Evolutionary conservation across 176 grass and related monocot species (phyloP), one percentile per base, ranked within the genome.

Genomic region (Thalia dealbata): DNA sequence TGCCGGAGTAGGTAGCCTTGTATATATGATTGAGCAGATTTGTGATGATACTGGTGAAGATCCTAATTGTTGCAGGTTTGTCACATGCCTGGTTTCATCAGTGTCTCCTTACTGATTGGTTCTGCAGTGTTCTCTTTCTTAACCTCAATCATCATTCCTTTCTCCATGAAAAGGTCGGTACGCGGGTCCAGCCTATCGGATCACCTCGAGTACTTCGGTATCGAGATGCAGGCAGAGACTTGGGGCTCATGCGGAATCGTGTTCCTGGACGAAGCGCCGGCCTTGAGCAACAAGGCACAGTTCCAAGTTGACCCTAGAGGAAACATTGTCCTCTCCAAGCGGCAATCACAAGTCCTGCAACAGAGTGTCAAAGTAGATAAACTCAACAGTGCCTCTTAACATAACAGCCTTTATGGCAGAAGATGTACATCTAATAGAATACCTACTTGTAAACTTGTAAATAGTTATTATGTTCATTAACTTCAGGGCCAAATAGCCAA

Each of bases 231-330:
- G 79, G 86, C 92, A 7, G 88, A 96, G 0, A 84, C 86, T 73
- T 96, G 89, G 86, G 86, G 89, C 89, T 85, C 89, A 43, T 92
- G 92, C 26, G 87, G 84, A 75, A 96, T 96, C 67, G 84, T 96
- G 65, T 81, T 72, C 66, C 80, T 52, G 0, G 32, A 81, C 1
- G 21, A 48, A 13, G 84, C 91, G 52, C 77, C 64, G n/a, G n/a
- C n/a, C 55, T 78, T 46, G 0, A 28, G 80, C 62, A 82, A 70
- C 1, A 35, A 78, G 27, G 51, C n/a, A 61, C 78, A 55, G 43
- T 79, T 85, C 69, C 74, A 18, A 52, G 72, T 70, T 42, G 86
- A 96, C 25, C 70, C 84, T 38, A 21, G 71, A 22, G 81, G 84
- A 80, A 96, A 81, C 66, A 82, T 89, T 29, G 65, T 91, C 29